Evolutionary conservation across 257 asterid species (phyloP).

Genomic region (Coffea canephora): DNA sequence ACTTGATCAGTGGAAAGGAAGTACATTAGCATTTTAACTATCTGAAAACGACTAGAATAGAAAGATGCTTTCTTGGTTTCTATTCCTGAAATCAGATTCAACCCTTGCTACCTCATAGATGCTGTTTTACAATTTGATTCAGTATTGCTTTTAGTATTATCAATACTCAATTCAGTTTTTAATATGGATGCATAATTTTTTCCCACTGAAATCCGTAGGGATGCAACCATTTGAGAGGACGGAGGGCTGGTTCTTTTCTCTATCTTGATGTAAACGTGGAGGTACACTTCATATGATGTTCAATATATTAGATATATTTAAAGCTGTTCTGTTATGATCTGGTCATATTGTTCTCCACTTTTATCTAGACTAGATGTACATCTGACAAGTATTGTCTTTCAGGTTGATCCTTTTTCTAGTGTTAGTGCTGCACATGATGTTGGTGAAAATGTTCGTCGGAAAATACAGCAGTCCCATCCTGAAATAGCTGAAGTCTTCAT

Average conservation of each 20-base stretch:
- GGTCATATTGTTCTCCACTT: background rate
- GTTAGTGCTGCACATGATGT: slow-evolving; percentile 91
- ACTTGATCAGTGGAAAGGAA: background rate
- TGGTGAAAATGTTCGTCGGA: slow-evolving; percentile 73
- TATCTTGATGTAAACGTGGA: slow-evolving; percentile 86
- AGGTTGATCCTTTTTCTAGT: slow-evolving; percentile 97
- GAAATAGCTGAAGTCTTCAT: slow-evolving; percentile 91
- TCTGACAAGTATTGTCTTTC: slow-evolving; percentile 14
- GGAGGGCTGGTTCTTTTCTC: slow-evolving; percentile 91
- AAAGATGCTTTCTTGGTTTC: too few relatives aligned
- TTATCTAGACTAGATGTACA: background rate
- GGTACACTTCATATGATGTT: slow-evolving; percentile 32
- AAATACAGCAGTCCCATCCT: slow-evolving; percentile 69
- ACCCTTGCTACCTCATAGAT: background rate
- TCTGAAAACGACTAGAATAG: too few relatives aligned
- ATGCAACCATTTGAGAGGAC: slow-evolving; percentile 79
- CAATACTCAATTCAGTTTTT: background rate
- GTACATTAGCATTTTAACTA: too few relatives aligned
- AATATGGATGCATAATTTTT: slow-evolving; percentile 11
- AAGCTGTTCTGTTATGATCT: background rate
- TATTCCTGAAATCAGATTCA: background rate
- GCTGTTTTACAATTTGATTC: background rate
- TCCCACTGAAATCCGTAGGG: slow-evolving; percentile 54
- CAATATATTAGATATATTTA: background rate
- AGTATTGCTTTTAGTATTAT: background rate